Base-by-base conservation (phyloP, 148 eudicot species). In the Silene conica region DNA sequence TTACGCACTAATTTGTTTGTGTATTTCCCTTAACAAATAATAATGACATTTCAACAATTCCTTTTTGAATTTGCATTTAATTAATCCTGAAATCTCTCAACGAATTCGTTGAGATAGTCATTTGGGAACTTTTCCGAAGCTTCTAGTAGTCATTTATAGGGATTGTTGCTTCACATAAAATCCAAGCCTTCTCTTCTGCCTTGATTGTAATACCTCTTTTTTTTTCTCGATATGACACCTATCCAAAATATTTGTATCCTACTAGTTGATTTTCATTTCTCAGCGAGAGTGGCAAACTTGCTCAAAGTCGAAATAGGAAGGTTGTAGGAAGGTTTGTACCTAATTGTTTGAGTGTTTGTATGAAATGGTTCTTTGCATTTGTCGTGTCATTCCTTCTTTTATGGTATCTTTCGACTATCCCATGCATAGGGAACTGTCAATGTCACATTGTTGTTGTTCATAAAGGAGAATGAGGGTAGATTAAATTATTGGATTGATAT, bases 311-410 rank as follows among this genome's bases (percentile, higher is more conserved):
- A 23, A 67, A 18, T 69, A 68, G n/a, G n/a, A n/a, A n/a, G n/a
- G n/a, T n/a, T n/a, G n/a, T n/a, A n/a, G 20, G 26, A 26, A 76
- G 78, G 78, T 76, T 38, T 76, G 78, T 75, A n/a, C n/a, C 43
- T 5, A 13, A 25, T 31, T 3, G n/a, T n/a, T n/a, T n/a, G n/a
- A n/a, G n/a, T n/a, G n/a, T n/a, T n/a, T n/a, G n/a, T n/a, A n/a
- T n/a, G n/a, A n/a, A n/a, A n/a, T n/a, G n/a, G n/a, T n/a, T n/a
- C n/a, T n/a, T n/a, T n/a, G n/a, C n/a, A n/a, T n/a, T n/a, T n/a
- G n/a, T n/a, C n/a, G 43, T 25, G 43, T 31, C 0, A 26, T 25
- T 23, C 13, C 6, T 63, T 21, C 16, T 63, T 63, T 26, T 41
- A 12, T 5, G 67, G 41, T 63, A 63, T 18, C 18, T 63, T 63